These are phyloP conservation scores for Pythium volutum DNA, from an alignment of 352 stramenopile species.

Conservation along the genomic window DNA sequence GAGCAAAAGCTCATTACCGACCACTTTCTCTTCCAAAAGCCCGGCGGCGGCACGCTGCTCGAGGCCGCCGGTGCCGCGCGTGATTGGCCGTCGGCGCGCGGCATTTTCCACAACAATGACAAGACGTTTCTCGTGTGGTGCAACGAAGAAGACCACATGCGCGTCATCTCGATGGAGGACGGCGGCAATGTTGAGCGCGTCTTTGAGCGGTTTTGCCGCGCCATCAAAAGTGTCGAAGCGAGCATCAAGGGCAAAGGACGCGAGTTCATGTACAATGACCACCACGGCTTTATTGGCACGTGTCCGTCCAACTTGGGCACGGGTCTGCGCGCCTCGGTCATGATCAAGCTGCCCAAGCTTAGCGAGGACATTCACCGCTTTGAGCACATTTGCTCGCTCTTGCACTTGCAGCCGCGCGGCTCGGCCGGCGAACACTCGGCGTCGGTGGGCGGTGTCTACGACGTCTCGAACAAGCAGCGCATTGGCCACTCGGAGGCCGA, in stretches of 20 bases:
- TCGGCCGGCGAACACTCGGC: constrained; percentile 84
- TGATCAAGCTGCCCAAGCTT: constrained; percentile 62
- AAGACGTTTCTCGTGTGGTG: constrained; percentile 90
- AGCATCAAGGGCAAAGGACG: constrained; percentile 78
- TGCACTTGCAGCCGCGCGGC: constrained; percentile 77
- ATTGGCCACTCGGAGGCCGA: constrained; percentile 90
- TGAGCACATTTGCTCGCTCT: constrained; percentile 39
- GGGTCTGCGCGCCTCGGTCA: constrained; percentile 80
- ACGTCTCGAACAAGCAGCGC: constrained; percentile 87
- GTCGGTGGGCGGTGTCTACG: constrained; percentile 72
- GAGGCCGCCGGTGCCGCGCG: constrained; percentile 83
- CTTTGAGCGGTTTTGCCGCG: constrained; percentile 87
- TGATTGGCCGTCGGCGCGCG: constrained; percentile 91
- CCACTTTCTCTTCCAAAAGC: constrained; percentile 94
- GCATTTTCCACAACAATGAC: constrained; percentile 91
- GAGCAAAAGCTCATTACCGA: constrained; percentile 90
- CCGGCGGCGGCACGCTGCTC: constrained; percentile 81
- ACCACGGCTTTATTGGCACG: constrained; percentile 85
- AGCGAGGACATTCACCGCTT: constrained; percentile 64
- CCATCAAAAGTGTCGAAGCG: constrained; percentile 71
- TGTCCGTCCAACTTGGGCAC: constrained; percentile 88
- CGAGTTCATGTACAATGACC: constrained; percentile 86
- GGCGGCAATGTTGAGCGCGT: constrained; percentile 90
- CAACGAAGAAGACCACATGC: constrained; percentile 91
- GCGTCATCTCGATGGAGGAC: constrained; percentile 88